Evolutionary conservation across 108 stramenopile genomes (phyloP), one percentile per base, ranked within the genome.

Genomic region (Schizochytrium sp.): DNA sequence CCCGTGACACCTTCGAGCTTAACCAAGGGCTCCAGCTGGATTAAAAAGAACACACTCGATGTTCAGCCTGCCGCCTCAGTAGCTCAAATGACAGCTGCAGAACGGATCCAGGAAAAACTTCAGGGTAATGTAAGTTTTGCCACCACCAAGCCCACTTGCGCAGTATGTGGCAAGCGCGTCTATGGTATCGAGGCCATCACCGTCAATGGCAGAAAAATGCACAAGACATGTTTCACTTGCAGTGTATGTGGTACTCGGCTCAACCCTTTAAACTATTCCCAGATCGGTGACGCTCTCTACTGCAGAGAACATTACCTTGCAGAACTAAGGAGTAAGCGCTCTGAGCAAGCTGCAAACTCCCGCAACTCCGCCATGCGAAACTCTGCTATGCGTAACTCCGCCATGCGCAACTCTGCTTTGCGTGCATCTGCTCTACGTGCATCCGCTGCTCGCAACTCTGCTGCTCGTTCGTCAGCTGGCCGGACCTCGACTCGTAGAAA

Each of bases 41-140:
- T 69, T 38, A 69, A 69, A 44, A 69, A 2, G 28, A 15, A 69
- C 3, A 44, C 40, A 2, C 64, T 69, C 7, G 44, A 69, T 38
- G 64, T 69, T 38, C 64, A 44, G 28, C 64, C 64, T 0, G 19
- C 64, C 64, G 44, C 64, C 12, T 69, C 2, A 2, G 64, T 69
- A 38, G 8, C 44, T 38, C 40, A 69, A 1, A 69, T 47, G 50
- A 83, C 50, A 5, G 15, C 76, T 56, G 76, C 76, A 8, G 76
- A 83, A 53, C 76, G 76, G 38, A 42, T 83, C 3, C 76, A 83
- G 76, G 53, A 83, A 10, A 83, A 83, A 40, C 76, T 83, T 5
- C 28, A 83, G 12, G 76, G 76, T 38, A 49, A 83, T 50, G 76
- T 83, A 12, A 38, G 28, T 13, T 83, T 83, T 28, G 76, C 50